Base-by-base conservation (phyloP, 176 grass and related monocot genomes). In the Saccharum spontaneum region DNA sequence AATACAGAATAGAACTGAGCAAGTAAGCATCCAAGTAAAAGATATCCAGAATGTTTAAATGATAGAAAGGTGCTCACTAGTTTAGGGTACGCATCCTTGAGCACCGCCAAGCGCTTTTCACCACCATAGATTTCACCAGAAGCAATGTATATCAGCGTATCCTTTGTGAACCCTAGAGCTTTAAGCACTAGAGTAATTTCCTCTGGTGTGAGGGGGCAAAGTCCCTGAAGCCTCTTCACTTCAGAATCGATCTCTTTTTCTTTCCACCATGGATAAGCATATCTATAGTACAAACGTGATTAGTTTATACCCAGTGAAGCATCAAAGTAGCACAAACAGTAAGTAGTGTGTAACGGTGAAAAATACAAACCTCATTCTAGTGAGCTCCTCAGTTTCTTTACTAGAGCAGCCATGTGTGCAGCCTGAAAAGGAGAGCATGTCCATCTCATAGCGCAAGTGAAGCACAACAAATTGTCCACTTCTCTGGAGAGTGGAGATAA, bases 231-330 rank as follows among this genome's bases (percentile, higher is more conserved):
- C 63, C 97, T 92, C 87, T 94, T 99, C 71, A 33, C 80, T 83
- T 91, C 97, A 33, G 93, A 94, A 87, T 92, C 84, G 0, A 99
- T 99, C 67, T 99, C 93, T 66, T 99, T 99, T 75, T 99, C 97
- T 89, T 99, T 99, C 97, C 97, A 99, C 97, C 97, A 96, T 70
- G 97, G 97, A 92, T 89, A 99, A 79, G 89, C 97, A 82, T 99
- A 99, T 83, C 97, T 99, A 63, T 7, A 89, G 77, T 78, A 73
- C 1, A 26, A 72, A 80, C 5, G 0, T 30, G 11, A 65, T 71
- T 33, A 70, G 75, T 80, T 80, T 15, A 34, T 55, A 74, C 36
- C 5, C 86, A 62, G 10, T 46, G 10, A 78, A 80, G 62, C 8
- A 77, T 59, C 6, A 63, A 49, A 30, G 30, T 43, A 87, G 76